A percentile compares a stretch with the other conserved stretches of the same genome.
These are phyloP conservation scores for Pycnococcus provasolii DNA, from an alignment of 139 green algal species.

Conservation along the genomic window DNA sequence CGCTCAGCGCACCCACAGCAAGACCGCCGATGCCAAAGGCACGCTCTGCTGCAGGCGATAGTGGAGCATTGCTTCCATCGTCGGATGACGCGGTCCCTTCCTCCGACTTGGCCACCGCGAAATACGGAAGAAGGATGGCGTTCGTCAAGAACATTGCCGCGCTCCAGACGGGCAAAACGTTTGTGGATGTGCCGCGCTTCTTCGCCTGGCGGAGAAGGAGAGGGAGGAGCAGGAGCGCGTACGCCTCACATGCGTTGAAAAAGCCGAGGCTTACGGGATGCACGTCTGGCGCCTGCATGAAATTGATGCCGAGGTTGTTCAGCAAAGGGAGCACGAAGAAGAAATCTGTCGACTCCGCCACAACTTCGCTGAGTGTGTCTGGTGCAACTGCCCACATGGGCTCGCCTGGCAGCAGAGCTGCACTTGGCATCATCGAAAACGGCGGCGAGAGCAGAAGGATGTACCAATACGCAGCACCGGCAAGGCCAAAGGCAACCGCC, in stretches of 20 bases:
- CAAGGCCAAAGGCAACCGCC: background rate
- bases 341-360: conserved; percentile 21
- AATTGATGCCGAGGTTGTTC: conserved; percentile 22
- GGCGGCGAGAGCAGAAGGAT: background rate
- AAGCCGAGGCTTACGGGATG: conserved; percentile 19
- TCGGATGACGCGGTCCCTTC: background rate
- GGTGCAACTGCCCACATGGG: conserved; percentile 17
- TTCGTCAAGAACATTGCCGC: conserved; percentile 31
- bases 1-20: conserved; percentile 1
- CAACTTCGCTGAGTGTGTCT: conserved; percentile 24
- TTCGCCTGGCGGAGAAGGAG: conserved; percentile 12
- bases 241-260: conserved; percentile 27
- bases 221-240: conserved; percentile 23
- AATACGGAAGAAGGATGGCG: conserved; percentile 20
- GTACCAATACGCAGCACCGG: conserved; percentile 22
- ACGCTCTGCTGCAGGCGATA: background rate
- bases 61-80: background rate
- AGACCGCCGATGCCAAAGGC: conserved; percentile 13
- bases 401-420: conserved; percentile 17
- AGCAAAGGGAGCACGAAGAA: conserved; percentile 24
- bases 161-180: conserved; percentile 5
- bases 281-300: background rate
- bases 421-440: background rate
- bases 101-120: background rate
- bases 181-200: background rate